Evolutionary conservation across 2,329 filamentous ascomycete genomes (phyloP), one percentile per base, ranked within the genome.

Genomic region (Phyllosticta ampelicida): DNA sequence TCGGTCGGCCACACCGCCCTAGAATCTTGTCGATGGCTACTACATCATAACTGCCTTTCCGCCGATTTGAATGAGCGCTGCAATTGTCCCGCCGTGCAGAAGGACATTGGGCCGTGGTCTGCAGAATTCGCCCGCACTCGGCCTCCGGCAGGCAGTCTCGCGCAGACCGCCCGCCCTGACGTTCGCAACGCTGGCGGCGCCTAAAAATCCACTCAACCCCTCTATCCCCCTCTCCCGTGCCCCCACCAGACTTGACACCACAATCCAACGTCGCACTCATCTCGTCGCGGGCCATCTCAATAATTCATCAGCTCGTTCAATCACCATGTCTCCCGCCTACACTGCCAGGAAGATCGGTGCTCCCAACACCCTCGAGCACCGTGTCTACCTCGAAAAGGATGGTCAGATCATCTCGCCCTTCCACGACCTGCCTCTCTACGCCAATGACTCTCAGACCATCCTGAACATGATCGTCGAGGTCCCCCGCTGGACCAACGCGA

Each of bases 391-490:
- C 73, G 92, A 99, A 83, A 91, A 95, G 81, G 89, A 97, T 87
- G 94, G 92, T 78, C 80, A 88, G 64, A 88, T 89, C 66, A 76
- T 97, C 75, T 97, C 92, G 63, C 88, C 92, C 67, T 99, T 96
- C 85, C 94, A 99, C 81, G 94, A 99, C 74, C 90, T 99, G 67
- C 94, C 94, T 62, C 89, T 99, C 67, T 99, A 90, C 74, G 92
- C 92, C 85, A 96, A 99, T 75, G 82, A 88, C 77, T 87, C 96
- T 80, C 85, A 96, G 82, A 95, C 87, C 68, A 80, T 97, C 74
- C 83, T 99, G 72, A 99, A 99, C 86, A 99, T 99, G 94, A 75
- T 99, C 64, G 94, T 99, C 69, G 94, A 99, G 86, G 96, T 99
- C 70, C 94, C 94, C 70, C 87, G 94, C 80, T 99, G 94, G 94